phyloP scores from a whole-genome alignment of 352 stramenopile species.

The Phytophthora ramorum region DNA sequence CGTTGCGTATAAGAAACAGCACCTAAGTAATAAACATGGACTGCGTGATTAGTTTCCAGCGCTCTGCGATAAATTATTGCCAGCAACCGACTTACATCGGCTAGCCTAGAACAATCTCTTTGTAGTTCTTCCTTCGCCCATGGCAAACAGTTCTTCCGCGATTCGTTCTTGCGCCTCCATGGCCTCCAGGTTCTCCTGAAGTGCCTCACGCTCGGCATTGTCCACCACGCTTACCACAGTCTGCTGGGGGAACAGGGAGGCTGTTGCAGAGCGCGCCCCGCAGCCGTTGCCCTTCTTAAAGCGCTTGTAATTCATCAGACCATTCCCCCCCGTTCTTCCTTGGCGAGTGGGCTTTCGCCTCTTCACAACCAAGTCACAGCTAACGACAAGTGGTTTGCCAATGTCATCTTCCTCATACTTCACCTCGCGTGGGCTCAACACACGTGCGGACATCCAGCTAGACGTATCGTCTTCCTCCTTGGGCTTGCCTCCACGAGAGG shows the following conservation, averaged over 20 bases:
- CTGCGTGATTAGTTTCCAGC: constrained; percentile 16
- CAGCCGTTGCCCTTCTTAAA: constrained; percentile 84
- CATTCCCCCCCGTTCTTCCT: constrained; percentile 5
- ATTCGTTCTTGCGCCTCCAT: constrained; percentile 87
- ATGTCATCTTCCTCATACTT: constrained; percentile 39
- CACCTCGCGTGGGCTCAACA: constrained; percentile 32
- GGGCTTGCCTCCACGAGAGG: constrained; percentile 1
- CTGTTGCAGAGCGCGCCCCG: constrained; percentile 41
- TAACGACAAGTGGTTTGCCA: constrained; percentile 54
- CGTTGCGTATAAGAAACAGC: constrained; percentile 9
- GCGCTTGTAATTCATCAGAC: constrained; percentile 77
- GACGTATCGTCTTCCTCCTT: constrained; percentile 11
- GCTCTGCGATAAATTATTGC: constrained; percentile 38
- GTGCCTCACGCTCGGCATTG: constrained; percentile 59
- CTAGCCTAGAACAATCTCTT: constrained; percentile 55
- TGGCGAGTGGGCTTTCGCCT: constrained; percentile 14
- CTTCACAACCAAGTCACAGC: constrained; percentile 64
- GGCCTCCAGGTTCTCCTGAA: constrained; percentile 67
- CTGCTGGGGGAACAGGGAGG: constrained; percentile 59
- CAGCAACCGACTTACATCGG: background rate
- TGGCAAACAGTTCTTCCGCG: constrained; percentile 84
- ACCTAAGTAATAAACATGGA: constrained; percentile 37
- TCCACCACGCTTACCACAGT: constrained; percentile 74
- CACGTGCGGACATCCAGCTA: constrained; percentile 46
- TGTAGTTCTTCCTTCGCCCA: constrained; percentile 67